These are phyloP conservation scores for Sophora flavescens DNA, from an alignment of 306 rosid species.

Conservation along the genomic window DNA sequence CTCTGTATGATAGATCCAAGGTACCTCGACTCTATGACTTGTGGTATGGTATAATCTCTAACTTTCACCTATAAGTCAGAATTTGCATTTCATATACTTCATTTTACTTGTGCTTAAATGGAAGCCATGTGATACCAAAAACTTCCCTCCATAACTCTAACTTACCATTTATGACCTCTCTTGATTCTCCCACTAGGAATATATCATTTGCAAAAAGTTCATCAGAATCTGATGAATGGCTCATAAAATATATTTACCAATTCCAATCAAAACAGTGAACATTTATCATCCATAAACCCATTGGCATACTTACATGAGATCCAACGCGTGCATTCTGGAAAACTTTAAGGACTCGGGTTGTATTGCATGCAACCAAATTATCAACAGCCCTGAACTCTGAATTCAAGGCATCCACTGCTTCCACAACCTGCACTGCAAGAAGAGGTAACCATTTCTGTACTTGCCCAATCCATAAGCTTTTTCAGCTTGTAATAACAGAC, in stretches of 20 bases:
- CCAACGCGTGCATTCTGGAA: constrained; percentile 89
- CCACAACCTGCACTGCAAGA: constrained; percentile 68
- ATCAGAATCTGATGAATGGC: neutral
- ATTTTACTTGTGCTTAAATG: neutral
- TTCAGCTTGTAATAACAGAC: constrained; percentile 15
- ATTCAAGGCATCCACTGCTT: constrained; percentile 79
- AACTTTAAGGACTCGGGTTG: constrained; percentile 80
- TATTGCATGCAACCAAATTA: constrained; percentile 82
- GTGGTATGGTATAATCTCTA: too few species aligned
- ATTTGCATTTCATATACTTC: neutral
- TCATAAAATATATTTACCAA: neutral
- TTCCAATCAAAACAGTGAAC: neutral
- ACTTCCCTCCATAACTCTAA: neutral
- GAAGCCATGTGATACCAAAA: neutral
- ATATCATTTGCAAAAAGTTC: neutral
- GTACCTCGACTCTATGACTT: too few species aligned
- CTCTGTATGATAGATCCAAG: too few species aligned
- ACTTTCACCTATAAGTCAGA: too few species aligned
- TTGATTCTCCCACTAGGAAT: neutral
- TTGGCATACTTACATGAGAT: constrained; percentile 69
- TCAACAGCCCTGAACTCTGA: constrained; percentile 87
- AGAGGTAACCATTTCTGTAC: constrained; percentile 39
- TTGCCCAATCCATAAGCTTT: constrained; percentile 20
- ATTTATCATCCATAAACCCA: constrained; percentile 4
- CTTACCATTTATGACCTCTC: neutral